These are phyloP conservation scores for Stachybotrys elegans DNA, from an alignment of 2,329 filamentous ascomycete genomes.

Conservation along the genomic window DNA sequence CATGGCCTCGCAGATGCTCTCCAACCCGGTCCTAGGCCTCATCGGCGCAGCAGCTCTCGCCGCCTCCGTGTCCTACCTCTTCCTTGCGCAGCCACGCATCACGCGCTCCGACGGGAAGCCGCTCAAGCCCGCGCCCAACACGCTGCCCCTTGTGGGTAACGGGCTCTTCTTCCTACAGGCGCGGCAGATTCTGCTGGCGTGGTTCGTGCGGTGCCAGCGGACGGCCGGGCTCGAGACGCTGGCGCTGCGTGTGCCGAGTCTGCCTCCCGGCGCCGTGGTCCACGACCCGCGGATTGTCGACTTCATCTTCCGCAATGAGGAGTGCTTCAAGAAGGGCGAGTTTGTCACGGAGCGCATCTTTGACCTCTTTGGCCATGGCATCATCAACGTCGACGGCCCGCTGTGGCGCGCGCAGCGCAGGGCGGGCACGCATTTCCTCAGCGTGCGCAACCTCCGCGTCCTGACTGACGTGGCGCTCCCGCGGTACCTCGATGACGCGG, in stretches of 20 bases:
- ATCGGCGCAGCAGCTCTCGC: too few species aligned
- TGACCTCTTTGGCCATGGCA: constrained; percentile 62
- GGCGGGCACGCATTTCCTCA: constrained; percentile 56
- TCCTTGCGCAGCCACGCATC: too few species aligned
- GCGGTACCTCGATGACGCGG: constrained; percentile 40
- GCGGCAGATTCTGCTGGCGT: constrained; percentile 55
- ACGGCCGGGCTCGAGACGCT: constrained; percentile 56
- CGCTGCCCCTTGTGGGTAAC: constrained; percentile 53
- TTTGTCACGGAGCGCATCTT: constrained; percentile 57
- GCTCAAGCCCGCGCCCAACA: too few species aligned
- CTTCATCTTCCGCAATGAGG: constrained; percentile 57
- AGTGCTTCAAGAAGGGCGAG: constrained; percentile 54
- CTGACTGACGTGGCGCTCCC: constrained; percentile 55
- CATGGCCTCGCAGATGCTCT: too few species aligned
- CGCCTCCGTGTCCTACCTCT: too few species aligned
- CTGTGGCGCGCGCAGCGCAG: constrained; percentile 59
- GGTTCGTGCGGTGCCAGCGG: constrained; percentile 56
- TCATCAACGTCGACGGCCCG: constrained; percentile 62
- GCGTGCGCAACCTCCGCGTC: constrained; percentile 48
- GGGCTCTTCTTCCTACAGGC: constrained; percentile 56
- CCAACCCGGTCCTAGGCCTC: too few species aligned
- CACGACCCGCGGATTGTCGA: constrained; percentile 58
- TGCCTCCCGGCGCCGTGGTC: constrained; percentile 59
- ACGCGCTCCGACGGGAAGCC: too few species aligned
- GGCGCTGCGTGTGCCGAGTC: constrained; percentile 55